Evolutionary conservation across 805 yeast genomes (phyloP).

Genomic region (Priceomyces haplophilus): DNA sequence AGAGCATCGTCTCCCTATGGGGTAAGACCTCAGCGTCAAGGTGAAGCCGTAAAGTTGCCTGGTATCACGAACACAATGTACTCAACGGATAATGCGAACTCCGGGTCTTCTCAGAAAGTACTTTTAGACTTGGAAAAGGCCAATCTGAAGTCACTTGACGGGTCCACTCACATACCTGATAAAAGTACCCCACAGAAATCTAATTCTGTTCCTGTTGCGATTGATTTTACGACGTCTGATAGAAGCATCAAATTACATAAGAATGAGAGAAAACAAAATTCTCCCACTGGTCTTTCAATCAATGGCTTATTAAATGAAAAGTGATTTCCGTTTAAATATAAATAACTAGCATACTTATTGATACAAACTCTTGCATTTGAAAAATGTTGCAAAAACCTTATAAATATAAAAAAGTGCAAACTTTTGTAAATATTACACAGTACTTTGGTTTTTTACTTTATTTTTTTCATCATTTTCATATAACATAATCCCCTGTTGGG

Average conservation of each 20-base stretch:
- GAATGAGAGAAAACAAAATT: not conserved
- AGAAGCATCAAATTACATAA: constrained; percentile 1
- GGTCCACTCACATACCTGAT: not conserved
- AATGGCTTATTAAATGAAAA: constrained; percentile 37
- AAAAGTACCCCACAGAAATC: not conserved
- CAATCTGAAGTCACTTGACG: too few relatives aligned
- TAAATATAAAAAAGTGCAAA: not conserved
- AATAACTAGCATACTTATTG: not conserved
- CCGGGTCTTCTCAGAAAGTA: not conserved
- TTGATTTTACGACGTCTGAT: constrained; percentile 25
- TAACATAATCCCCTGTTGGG: too few relatives aligned
- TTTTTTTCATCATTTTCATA: too few relatives aligned
- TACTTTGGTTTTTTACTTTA: too few relatives aligned
- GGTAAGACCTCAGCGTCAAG: not conserved
- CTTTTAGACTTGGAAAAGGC: not conserved
- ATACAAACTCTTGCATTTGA: too few relatives aligned
- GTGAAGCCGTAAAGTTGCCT: constrained; percentile 3
- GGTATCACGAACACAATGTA: not conserved
- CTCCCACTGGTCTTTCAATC: constrained; percentile 31
- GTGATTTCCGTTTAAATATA: constrained; percentile 1
- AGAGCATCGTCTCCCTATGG: not conserved
- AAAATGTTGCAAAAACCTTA: not conserved
- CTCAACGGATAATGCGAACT: not conserved
- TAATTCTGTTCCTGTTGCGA: constrained; percentile 24
- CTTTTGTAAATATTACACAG: not conserved